Evolutionary conservation across 1,284 basidiomycete genomes (phyloP).

Genomic region (Waitea zeae): DNA sequence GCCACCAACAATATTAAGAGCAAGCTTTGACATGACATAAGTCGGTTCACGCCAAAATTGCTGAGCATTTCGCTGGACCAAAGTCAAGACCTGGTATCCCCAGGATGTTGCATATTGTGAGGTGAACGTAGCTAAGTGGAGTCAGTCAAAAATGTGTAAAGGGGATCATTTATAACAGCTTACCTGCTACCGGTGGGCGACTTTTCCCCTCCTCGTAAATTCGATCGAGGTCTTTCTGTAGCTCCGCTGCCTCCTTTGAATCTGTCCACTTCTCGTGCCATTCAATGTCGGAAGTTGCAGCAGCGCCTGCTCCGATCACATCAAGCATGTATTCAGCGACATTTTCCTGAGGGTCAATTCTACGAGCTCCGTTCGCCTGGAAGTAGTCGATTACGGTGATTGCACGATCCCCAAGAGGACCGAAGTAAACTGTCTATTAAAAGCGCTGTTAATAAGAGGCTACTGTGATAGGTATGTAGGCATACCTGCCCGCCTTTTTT

Average conservation of each 20-base stretch:
- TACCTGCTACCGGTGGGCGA: slow-evolving; percentile 13
- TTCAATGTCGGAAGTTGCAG: slow-evolving; percentile 14
- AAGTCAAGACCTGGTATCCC: slow-evolving; percentile 23
- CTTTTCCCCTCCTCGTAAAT: slow-evolving; percentile 16
- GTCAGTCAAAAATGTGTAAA: slow-evolving; percentile 27
- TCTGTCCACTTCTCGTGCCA: slow-evolving; percentile 17
- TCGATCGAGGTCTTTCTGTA: slow-evolving; percentile 13
- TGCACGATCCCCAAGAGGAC: slow-evolving; percentile 47
- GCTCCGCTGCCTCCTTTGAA: slow-evolving; percentile 10
- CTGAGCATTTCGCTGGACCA: slow-evolving; percentile 30
- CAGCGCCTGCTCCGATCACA: slow-evolving; percentile 45
- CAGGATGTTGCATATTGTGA: slow-evolving; percentile 32
- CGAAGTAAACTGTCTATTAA: slow-evolving; percentile 70
- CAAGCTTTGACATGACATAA: slow-evolving; percentile 64
- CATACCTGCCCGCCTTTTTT: slow-evolving; percentile 57
- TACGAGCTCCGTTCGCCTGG: slow-evolving; percentile 34
- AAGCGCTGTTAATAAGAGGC: too few species aligned
- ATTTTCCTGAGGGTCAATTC: slow-evolving; percentile 22
- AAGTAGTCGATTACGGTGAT: slow-evolving; percentile 51
- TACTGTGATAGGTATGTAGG: too few species aligned
- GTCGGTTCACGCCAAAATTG: slow-evolving; percentile 51
- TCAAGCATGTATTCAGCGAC: slow-evolving; percentile 18
- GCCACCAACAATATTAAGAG: slow-evolving; percentile 33
- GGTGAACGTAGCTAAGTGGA: slow-evolving; percentile 21
- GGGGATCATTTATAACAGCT: slow-evolving; percentile 19